Evolutionary conservation across 352 stramenopile species (phyloP).

Genomic region (Phytophthora palmivora): DNA sequence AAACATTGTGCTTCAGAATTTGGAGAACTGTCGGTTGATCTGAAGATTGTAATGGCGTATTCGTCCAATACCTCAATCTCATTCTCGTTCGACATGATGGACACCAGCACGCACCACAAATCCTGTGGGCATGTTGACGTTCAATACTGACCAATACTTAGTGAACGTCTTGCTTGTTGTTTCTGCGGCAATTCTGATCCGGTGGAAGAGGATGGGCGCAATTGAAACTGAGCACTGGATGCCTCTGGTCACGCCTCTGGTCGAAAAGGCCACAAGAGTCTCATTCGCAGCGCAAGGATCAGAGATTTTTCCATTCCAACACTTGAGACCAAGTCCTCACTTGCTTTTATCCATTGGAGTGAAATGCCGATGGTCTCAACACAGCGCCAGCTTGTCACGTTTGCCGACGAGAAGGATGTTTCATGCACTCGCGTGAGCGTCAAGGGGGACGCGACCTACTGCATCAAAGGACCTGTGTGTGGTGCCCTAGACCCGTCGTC

Average conservation of each 20-base stretch:
- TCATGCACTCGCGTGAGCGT: conserved; percentile 46
- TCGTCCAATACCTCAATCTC: conserved; percentile 8
- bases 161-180: neutral
- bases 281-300: too few relatives aligned
- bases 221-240: neutral
- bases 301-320: conserved; percentile 5
- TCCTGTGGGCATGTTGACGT: too few relatives aligned
- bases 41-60: neutral
- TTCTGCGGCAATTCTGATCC: conserved; percentile 23
- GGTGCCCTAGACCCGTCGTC: conserved; percentile 15
- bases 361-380: neutral
- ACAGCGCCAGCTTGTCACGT: too few relatives aligned
- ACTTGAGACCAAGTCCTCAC: conserved; percentile 11
- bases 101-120: neutral
- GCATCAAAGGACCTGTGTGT: conserved; percentile 50
- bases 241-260: neutral
- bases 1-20: too few relatives aligned
- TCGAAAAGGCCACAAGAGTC: neutral
- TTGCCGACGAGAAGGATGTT: neutral
- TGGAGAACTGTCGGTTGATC: neutral
- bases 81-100: conserved; percentile 8
- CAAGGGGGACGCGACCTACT: conserved; percentile 54
- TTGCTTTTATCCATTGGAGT: too few relatives aligned
- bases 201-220: conserved; percentile 13
- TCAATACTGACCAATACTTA: too few relatives aligned